These are phyloP conservation scores for Mentha longifolia DNA, from an alignment of 257 asterid species.

Conservation along the genomic window DNA sequence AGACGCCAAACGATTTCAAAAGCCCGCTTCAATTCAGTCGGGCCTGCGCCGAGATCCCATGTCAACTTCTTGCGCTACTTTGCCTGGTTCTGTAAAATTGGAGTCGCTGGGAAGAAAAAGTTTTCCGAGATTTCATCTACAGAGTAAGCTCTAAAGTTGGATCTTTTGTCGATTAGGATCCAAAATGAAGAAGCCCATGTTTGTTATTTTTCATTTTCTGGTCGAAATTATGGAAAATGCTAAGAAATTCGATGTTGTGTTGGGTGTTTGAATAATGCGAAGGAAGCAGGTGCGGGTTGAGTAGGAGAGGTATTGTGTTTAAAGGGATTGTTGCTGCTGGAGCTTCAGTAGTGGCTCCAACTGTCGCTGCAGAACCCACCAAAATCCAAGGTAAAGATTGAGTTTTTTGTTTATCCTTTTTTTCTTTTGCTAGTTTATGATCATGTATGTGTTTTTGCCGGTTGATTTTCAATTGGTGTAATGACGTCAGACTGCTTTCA, in stretches of 20 bases:
- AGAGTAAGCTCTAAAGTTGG: conserved; percentile 48
- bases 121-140: conserved; percentile 38
- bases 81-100: conserved; percentile 44
- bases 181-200: conserved; percentile 5
- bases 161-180: background rate
- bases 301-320: conserved; percentile 63
- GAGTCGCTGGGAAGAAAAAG: conserved; percentile 46
- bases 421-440: background rate
- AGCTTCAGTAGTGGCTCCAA: conserved; percentile 62
- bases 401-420: background rate
- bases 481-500: conserved; percentile 23
- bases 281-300: conserved; percentile 73
- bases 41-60: conserved; percentile 39
- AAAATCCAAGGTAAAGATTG: conserved; percentile 47
- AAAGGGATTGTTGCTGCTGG: conserved; percentile 81
- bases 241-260: conserved; percentile 2
- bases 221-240: too few species aligned
- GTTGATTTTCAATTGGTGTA: background rate
- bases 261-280: conserved; percentile 8
- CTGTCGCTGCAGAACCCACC: conserved; percentile 59
- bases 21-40: conserved; percentile 6
- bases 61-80: conserved; percentile 59
- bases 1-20: background rate
- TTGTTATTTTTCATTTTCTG: background rate
- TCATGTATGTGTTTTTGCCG: too few species aligned